Evolutionary conservation across 108 stramenopile species (phyloP).

Genomic region (Pseudonitzschia delicatissima): DNA sequence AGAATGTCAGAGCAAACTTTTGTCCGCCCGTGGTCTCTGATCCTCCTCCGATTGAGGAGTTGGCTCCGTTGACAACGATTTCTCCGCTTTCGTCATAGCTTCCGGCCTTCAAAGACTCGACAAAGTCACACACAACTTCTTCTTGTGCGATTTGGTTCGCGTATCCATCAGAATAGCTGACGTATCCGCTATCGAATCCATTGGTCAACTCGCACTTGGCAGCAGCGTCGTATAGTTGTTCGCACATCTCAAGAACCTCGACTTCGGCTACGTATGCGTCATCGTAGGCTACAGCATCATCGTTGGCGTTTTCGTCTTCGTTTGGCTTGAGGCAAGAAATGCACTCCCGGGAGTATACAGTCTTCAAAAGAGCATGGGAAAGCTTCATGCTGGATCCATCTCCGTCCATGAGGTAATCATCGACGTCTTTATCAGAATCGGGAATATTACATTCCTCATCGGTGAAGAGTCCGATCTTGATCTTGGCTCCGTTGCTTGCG

Average conservation of each 20-base stretch:
- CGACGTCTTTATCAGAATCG: constrained; percentile 61
- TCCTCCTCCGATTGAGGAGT: constrained; percentile 38
- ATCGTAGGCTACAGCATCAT: constrained; percentile 31
- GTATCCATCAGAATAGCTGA: constrained; percentile 42
- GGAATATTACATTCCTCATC: constrained; percentile 65
- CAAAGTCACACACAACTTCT: constrained; percentile 69
- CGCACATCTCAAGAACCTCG: constrained; percentile 66
- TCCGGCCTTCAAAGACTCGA: constrained; percentile 46
- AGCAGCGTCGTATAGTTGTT: constrained; percentile 60
- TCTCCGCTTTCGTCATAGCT: constrained; percentile 54
- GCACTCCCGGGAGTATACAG: constrained; percentile 62
- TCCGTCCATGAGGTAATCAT: constrained; percentile 60
- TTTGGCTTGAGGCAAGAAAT: constrained; percentile 52
- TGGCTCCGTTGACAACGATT: constrained; percentile 53
- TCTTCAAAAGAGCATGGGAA: constrained; percentile 81
- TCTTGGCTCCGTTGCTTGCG: constrained; percentile 63
- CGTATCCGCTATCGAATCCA: constrained; percentile 60
- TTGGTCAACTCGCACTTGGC: constrained; percentile 84
- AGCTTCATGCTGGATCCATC: constrained; percentile 58
- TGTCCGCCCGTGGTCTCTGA: constrained; percentile 69
- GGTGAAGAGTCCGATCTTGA: constrained; percentile 85
- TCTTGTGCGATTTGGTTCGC: constrained; percentile 72
- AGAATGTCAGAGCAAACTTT: constrained; percentile 84
- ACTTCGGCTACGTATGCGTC: constrained; percentile 32
- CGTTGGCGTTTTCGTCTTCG: constrained; percentile 27